These are phyloP conservation scores for Fraxinus latifolia DNA, from an alignment of 305 asterid genomes.

Conservation along the genomic window DNA sequence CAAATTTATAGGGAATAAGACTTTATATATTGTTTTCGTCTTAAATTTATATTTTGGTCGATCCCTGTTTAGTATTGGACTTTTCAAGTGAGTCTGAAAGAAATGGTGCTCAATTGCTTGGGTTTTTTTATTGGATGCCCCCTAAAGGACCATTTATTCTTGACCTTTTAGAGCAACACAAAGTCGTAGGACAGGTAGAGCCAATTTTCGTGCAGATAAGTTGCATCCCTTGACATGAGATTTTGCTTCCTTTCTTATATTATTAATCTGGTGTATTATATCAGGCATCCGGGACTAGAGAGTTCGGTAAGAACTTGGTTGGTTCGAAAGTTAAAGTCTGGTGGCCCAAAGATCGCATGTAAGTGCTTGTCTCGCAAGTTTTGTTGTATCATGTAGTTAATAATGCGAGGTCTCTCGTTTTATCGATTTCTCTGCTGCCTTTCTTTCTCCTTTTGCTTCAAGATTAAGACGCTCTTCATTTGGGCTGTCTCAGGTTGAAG, in stretches of 20 bases:
- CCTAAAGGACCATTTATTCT: slow-evolving; percentile 5
- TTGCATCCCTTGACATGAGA: slow-evolving; percentile 14
- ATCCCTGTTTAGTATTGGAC: background rate
- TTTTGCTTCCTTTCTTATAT: background rate
- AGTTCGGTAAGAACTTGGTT: slow-evolving; percentile 55
- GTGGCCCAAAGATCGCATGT: slow-evolving; percentile 85
- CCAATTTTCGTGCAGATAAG: slow-evolving; percentile 1
- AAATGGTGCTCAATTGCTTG: background rate
- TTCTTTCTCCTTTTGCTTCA: background rate
- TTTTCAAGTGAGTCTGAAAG: background rate
- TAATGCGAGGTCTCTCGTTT: background rate
- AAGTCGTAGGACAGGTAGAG: background rate
- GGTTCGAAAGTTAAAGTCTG: slow-evolving; percentile 78
- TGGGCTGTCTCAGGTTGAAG: background rate
- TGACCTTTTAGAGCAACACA: slow-evolving; percentile 2
- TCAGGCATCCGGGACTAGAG: slow-evolving; percentile 54
- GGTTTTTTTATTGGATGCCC: background rate
- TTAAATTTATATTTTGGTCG: background rate
- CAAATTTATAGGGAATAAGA: background rate
- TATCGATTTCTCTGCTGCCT: background rate
- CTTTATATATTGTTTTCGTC: background rate
- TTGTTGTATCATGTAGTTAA: background rate
- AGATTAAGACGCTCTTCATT: background rate
- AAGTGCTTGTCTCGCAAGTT: slow-evolving; percentile 36
- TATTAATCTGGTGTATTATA: slow-evolving; percentile 19